Conservation (phyloP, 2,329 filamentous ascomycete genomes). For the Mycocentrospora acerina region DNA sequence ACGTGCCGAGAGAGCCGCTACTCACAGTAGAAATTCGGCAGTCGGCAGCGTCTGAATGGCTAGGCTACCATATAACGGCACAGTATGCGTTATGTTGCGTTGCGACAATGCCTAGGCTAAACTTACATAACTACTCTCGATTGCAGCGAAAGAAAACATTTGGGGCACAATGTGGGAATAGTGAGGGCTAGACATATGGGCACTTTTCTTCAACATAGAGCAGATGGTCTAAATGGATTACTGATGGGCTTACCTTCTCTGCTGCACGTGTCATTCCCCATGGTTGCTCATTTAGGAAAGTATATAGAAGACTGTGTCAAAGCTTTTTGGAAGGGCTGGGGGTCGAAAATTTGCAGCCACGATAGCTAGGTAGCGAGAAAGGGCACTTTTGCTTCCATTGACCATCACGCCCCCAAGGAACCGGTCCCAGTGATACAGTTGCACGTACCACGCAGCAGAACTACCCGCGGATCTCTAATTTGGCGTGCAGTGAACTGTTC, state of each 20-base stretch:
- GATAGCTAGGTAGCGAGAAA: conserved; percentile 4
- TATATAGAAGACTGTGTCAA: conserved; percentile 8
- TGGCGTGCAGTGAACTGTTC: conserved; percentile 12
- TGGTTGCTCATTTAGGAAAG: conserved; percentile 10
- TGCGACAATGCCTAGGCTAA: no score
- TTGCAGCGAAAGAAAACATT: conserved; percentile 14
- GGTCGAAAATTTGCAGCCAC: conserved; percentile 10
- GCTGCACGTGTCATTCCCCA: conserved; percentile 23
- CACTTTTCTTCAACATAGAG: no score
- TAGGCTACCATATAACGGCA: conserved; percentile 32
- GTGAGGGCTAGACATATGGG: conserved; percentile 16
- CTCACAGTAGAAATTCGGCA: no score
- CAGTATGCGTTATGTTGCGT: conserved; percentile 28
- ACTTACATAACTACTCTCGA: no score
- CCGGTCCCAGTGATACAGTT: conserved; percentile 2
- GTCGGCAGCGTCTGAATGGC: no score
- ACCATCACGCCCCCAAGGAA: conserved; percentile 12
- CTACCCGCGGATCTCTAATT: no score
- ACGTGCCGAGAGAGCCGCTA: not conserved
- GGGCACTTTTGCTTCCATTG: conserved; percentile 4
- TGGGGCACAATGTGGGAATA: conserved; percentile 24
- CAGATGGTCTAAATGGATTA: not conserved
- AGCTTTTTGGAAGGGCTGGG: conserved; percentile 5
- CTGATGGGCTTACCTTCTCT: conserved; percentile 16
- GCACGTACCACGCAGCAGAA: conserved; percentile 2